Evolutionary conservation across 331 rosid genomes (phyloP).

Genomic region (Malus hybrid): DNA sequence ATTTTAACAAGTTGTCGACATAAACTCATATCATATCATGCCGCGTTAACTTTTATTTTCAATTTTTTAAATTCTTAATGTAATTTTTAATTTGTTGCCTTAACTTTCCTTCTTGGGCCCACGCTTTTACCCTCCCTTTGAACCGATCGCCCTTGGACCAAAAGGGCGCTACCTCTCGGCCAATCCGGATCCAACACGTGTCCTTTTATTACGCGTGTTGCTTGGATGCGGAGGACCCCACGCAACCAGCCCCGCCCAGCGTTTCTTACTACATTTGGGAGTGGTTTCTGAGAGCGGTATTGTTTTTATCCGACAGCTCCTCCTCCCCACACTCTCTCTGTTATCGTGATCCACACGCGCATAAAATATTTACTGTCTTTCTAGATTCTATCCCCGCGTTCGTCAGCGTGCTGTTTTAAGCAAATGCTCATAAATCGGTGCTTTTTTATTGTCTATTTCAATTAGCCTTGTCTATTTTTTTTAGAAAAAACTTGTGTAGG

Average conservation of each 20-base stretch:
- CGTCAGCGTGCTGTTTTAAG: too few relatives aligned
- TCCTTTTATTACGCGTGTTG: not conserved
- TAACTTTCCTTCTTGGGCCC: not conserved
- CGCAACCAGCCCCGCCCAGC: slow-evolving; percentile 4
- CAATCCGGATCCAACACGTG: slow-evolving; percentile 2
- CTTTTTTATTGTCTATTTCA: too few relatives aligned
- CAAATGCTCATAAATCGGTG: too few relatives aligned
- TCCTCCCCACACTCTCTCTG: not conserved
- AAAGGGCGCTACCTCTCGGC: not conserved
- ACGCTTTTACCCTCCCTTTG: slow-evolving; percentile 8
- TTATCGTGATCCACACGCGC: not conserved
- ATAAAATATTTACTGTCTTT: not conserved
- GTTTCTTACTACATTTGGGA: not conserved
- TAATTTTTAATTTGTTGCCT: not conserved
- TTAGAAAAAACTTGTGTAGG: too few relatives aligned
- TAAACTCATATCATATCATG: slow-evolving; percentile 2
- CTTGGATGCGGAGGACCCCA: not conserved
- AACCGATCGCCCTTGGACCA: slow-evolving; percentile 25
- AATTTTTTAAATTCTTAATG: not conserved
- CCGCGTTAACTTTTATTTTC: slow-evolving; percentile 12
- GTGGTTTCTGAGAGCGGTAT: slow-evolving; percentile 9
- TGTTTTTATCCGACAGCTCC: slow-evolving; percentile 1
- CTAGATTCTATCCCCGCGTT: too few relatives aligned
- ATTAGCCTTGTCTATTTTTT: too few relatives aligned
- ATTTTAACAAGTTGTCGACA: slow-evolving; percentile 21